Percentiles rank a stretch among this genome's conserved stretches.
Evolutionary conservation across 2,329 filamentous ascomycete species (phyloP).

Genomic region (Claviceps purpurea): DNA sequence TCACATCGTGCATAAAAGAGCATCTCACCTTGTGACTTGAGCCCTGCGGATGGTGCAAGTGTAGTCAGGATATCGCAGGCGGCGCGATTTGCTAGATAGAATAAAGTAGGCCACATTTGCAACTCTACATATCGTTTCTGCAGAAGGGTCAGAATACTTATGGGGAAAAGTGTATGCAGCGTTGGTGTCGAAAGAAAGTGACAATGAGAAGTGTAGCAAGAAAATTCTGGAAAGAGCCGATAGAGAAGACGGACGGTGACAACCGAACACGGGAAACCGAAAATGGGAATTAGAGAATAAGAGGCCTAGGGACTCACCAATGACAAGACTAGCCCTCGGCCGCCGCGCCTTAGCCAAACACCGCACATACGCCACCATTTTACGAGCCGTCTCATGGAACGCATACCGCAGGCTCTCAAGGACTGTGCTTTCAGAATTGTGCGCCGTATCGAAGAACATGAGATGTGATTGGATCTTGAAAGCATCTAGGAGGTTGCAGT

Average conservation of each 20-base stretch:
- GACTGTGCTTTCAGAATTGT: constrained; percentile 60
- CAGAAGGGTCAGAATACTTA: background rate
- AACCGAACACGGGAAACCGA: no score
- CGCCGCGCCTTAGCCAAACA: constrained; percentile 44
- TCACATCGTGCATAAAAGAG: background rate
- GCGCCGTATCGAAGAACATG: constrained; percentile 69
- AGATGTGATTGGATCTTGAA: constrained; percentile 78
- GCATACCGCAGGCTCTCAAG: constrained; percentile 61
- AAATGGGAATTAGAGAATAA: background rate
- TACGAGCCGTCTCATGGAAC: constrained; percentile 66
- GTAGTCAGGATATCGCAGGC: constrained; percentile 34
- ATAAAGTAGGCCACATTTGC: constrained; percentile 50
- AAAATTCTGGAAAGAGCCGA: background rate
- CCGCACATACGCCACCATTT: constrained; percentile 49
- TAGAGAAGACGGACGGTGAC: background rate
- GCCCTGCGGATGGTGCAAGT: constrained; percentile 44
- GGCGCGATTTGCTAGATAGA: constrained; percentile 42
- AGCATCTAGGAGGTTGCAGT: constrained; percentile 26
- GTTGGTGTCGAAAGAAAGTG: background rate
- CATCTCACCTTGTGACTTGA: constrained; percentile 47
- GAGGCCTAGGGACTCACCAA: constrained; percentile 32
- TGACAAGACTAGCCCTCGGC: constrained; percentile 47
- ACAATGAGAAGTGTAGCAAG: background rate
- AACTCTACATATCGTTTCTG: constrained; percentile 53
- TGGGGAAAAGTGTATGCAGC: no score